Base-by-base conservation (phyloP, 164 flowering plant species). In the Akebia trifoliata region DNA sequence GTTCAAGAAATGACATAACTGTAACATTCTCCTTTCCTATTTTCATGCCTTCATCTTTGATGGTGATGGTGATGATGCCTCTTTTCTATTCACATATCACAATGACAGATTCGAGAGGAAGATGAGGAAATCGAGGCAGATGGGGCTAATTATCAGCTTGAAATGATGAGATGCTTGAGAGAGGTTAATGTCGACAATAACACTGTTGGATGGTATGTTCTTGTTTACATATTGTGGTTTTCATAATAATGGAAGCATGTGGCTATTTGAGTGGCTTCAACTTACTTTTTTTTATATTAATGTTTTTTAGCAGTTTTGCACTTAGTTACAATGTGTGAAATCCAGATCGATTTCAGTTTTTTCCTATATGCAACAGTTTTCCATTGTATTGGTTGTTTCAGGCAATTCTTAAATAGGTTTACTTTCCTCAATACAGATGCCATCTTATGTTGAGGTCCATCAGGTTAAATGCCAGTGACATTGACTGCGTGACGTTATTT, bases 101-200 rank as follows among this genome's bases (percentile, higher is more conserved):
- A 15, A 34, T 11, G 48, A 9, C 65, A 93, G 99, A 71, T 72
- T 18, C 76, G 90, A 14, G 99, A 90, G 55, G 99, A 93, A 51
- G 97, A 90, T 67, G 97, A 89, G 59, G 99, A 93, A 70, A 78
- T 87, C 78, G 99, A 93, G 74, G 94, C 97, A 18, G 99, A 93
- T 56, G 99, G 99, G 61, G 97, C 99, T 58, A 93, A 90, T 73
- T 93, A 93, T 69, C 99, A 93, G 72, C 97, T 93, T 63, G 99
- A 93, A 37, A 90, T 93, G 99, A 93, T 93, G 99, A 84, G 96
- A 62, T 93, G 99, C 70, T 65, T 93, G 77, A 80, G 99, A 57
- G 99, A 93, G 76, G 96, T 93, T 64, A 93, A 93, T 77, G 99
- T 90, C 30, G 99, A 93, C 68, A 93, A 90, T 50, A 93, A 93